Evolutionary conservation across 1,139 yeast species (phyloP), one percentile per base, ranked within the genome.

Genomic region (Saccharomyces pastorianus): DNA sequence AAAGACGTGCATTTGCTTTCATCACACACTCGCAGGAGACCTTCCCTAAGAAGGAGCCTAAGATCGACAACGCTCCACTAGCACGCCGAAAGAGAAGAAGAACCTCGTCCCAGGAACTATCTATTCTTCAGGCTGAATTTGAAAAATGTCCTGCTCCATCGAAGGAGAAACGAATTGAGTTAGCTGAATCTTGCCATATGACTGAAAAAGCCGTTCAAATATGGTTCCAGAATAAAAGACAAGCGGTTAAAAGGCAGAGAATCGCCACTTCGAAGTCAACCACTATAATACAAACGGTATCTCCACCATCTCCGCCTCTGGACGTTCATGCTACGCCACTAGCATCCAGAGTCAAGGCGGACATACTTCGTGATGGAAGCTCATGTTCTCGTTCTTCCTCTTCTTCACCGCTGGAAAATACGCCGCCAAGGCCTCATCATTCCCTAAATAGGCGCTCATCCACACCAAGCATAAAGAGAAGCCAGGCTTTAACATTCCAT

Each of bases 121-220:
- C 84, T 42, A 83, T 93, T 52, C 78, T 93, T 56, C 93, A 90
- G 71, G 73, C 77, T 48, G 96, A 89, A 72, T 93, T 91, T 66
- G 78, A 79, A 55, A 67, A 75, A 52, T 91, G 96, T 54, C 76
- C 83, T 48, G 88, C 96, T 49, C 99, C 98, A 51, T 85, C 86
- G 68, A 85, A 85, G 69, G 73, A 78, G 52, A 78, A 86, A 65
- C 81, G 98, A 61, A 76, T 82, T 49, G 85, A 82, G 59, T 87
- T 93, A 61, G 96, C 97, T 14, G 71, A 74, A 38, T 81, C 77
- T 60, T 95, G 93, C 47, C 82, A 83, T 59, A 93, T 91, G 98
- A 82, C 93, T 14, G 97, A 90, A 69, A 90, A 90, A 70, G 96
- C 97, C 1, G 96, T 93, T 32, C 98, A 93, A 73, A 89, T 93